Base-by-base conservation (phyloP, 805 yeast genomes). In the Diddensiella transvaalensis region DNA sequence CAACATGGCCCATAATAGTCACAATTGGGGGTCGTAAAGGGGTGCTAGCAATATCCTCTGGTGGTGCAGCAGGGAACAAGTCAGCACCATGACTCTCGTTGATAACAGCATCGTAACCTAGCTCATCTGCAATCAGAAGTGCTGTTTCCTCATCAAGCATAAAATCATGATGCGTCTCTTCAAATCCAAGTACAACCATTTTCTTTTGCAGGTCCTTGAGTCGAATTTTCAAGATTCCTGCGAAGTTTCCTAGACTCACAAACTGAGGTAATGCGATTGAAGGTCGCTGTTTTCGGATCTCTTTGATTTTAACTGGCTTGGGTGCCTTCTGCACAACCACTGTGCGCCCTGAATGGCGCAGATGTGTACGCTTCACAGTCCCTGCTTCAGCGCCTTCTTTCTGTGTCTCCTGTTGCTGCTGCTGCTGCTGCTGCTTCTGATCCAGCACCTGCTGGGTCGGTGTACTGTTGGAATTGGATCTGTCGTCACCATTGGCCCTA, bases 1-100 rank as follows among this genome's bases (percentile, higher is more conserved):
- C 99, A 24, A 93, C 99, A 65, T 93, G 99, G 2, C 99, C 99
- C 98, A 93, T 93, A 45, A 93, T 87, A 0, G 99, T 90, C 3
- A 93, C 97, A 21, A 93, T 84, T 0, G 99, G 99, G 0, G 99
- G 89, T 55, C 98, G 72, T 4, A 82, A 73, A 40, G 78, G 79
- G 53, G 84, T 63, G 19, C 67, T 60, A 4, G 69, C 67, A n/a
- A 64, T 61, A 23, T 74, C 74, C 1, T 69, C 73, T 0, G 86
- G 78, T 1, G 70, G 62, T 0, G 81, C 78, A 13, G 77, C 73
- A 15, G 87, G 80, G 53, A 82, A 79, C 45, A 83, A 66, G 52
- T 80, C 83, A 11, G 74, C 75, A 2, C 85, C 82, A 3, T 74
- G 70, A n/a, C 73, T 75, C 42, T 80, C 85, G 49, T 77, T 80